Percentiles rank a stretch among this genome's conserved stretches.
Conservation (phyloP, 495 filamentous ascomycete species). For the Podospora fimiseda region DNA sequence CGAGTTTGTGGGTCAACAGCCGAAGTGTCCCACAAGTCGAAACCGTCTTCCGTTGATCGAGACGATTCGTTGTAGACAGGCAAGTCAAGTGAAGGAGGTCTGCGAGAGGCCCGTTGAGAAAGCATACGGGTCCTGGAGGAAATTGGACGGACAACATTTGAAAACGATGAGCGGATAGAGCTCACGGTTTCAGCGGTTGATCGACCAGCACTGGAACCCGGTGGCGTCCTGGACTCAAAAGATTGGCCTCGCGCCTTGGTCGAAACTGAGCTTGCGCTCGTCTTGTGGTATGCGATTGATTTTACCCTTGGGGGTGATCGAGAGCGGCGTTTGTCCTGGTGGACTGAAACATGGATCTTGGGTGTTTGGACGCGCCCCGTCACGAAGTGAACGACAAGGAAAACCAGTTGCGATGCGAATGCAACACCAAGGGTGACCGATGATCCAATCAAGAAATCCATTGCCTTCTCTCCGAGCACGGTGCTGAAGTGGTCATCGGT, state of each 20-base stretch:
- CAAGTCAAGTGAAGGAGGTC: slow-evolving; percentile 33
- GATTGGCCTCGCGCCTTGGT: slow-evolving; percentile 21
- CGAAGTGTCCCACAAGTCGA: slow-evolving; percentile 65
- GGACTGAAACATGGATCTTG: slow-evolving; percentile 16
- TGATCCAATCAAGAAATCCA: slow-evolving; percentile 32
- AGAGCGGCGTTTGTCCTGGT: slow-evolving; percentile 26
- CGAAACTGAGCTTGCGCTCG: slow-evolving; percentile 26
- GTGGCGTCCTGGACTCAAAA: slow-evolving; percentile 28
- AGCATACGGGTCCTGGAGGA: slow-evolving; percentile 45
- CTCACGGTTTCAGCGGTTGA: slow-evolving; percentile 44
- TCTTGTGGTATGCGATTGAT: slow-evolving; percentile 41
- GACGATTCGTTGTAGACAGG: slow-evolving; percentile 24
- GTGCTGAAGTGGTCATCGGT: slow-evolving; percentile 18
- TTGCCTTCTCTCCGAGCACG: slow-evolving; percentile 25
- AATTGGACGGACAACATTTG: slow-evolving; percentile 43
- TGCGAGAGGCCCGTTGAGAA: slow-evolving; percentile 23
- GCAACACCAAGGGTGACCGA: slow-evolving; percentile 36
- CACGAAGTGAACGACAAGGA: slow-evolving; percentile 35
- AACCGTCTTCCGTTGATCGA: slow-evolving; percentile 44
- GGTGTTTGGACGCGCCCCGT: slow-evolving; percentile 19
- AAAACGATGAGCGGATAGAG: slow-evolving; percentile 49
- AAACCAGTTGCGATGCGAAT: slow-evolving; percentile 35
- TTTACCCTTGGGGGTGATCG: slow-evolving; percentile 32
- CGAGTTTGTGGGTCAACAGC: slow-evolving; percentile 52
- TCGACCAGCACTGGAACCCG: slow-evolving; percentile 35